These are phyloP conservation scores for Globisporangium heterothallicum DNA, from an alignment of 352 stramenopile species.

Conservation along the genomic window DNA sequence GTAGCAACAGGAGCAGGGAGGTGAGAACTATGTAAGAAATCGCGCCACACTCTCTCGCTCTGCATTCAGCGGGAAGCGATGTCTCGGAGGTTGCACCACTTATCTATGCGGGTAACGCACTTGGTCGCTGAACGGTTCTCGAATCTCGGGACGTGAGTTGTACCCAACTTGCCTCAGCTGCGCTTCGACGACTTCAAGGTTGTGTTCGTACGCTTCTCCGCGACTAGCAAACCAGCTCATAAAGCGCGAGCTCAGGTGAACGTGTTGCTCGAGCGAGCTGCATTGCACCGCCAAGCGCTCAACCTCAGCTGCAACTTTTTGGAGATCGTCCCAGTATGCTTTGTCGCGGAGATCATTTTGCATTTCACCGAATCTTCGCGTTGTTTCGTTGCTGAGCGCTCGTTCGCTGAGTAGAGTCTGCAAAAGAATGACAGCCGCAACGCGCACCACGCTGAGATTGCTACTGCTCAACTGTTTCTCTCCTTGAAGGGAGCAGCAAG, in stretches of 20 bases:
- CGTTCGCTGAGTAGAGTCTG: constrained; percentile 19
- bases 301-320: constrained; percentile 4
- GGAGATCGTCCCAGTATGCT: constrained; percentile 13
- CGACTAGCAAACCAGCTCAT: constrained; percentile 67
- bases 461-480: too few species aligned
- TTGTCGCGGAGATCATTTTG: constrained; percentile 1
- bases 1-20: background rate
- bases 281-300: constrained; percentile 13
- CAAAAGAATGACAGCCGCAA: background rate
- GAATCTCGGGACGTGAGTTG: constrained; percentile 28
- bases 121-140: constrained; percentile 40
- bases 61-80: too few species aligned
- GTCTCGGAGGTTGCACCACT: background rate
- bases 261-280: constrained; percentile 34
- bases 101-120: constrained; percentile 32
- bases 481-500: too few species aligned
- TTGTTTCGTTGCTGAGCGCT: constrained; percentile 15
- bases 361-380: constrained; percentile 12
- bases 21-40: background rate
- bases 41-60: too few species aligned
- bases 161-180: constrained; percentile 46
- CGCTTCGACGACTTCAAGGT: constrained; percentile 56
- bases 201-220: constrained; percentile 71
- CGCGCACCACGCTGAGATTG: too few species aligned
- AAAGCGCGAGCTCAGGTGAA: constrained; percentile 54